Percentiles rank a stretch among this genome's conserved stretches.
These are phyloP conservation scores for Kockiozyma suomiensis DNA, from an alignment of 805 yeast genomes.

Conservation along the genomic window DNA sequence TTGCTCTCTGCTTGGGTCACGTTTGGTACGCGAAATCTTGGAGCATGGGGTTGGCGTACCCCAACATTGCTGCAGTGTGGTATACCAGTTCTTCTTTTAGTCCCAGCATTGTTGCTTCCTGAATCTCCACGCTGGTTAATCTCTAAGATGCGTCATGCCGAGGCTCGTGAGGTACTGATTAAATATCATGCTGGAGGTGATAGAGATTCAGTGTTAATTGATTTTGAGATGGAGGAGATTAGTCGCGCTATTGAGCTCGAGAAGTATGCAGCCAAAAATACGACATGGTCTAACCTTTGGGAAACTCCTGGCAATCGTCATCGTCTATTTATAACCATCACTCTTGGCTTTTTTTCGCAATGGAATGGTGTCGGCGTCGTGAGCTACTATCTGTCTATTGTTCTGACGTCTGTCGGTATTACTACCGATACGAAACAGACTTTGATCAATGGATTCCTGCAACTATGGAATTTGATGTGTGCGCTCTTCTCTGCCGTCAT, in stretches of 20 bases:
- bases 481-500: conserved; percentile 41
- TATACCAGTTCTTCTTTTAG: conserved; percentile 49
- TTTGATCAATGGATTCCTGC: conserved; percentile 52
- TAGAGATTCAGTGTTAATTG: conserved; percentile 41
- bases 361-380: conserved; percentile 57
- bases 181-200: conserved; percentile 49
- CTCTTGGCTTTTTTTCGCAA: conserved; percentile 48
- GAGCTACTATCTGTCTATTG: conserved; percentile 54
- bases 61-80: conserved; percentile 57
- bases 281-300: conserved; percentile 48
- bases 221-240: conserved; percentile 48
- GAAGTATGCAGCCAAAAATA: conserved; percentile 44
- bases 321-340: conserved; percentile 46
- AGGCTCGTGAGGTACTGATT: conserved; percentile 53
- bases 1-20: conserved; percentile 54
- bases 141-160: conserved; percentile 55
- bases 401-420: conserved; percentile 56
- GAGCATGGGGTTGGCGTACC: conserved; percentile 61
- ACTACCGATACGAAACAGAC: conserved; percentile 42
- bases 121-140: conserved; percentile 73
- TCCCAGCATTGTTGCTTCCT: conserved; percentile 56
- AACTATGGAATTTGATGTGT: conserved; percentile 42
- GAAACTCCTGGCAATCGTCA: conserved; percentile 47
- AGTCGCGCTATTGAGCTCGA: conserved; percentile 43
- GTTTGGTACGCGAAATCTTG: conserved; percentile 48